Percentiles rank a stretch among this genome's conserved stretches.
Evolutionary conservation across 768 basidiomycete species (phyloP).

Genomic region (Leucosporidium yakuticum): DNA sequence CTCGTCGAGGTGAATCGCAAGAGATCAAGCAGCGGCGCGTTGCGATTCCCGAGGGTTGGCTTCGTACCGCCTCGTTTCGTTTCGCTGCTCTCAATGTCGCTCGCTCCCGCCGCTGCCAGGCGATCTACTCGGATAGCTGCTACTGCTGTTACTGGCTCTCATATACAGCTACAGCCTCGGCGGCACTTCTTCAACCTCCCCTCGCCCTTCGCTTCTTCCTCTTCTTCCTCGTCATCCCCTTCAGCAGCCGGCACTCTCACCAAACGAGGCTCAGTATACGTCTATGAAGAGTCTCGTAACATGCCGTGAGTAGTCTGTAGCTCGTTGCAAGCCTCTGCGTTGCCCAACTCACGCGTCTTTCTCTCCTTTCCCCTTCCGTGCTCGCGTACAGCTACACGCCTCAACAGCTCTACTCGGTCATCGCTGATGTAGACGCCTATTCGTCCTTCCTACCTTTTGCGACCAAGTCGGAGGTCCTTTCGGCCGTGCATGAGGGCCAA

Average conservation of each 20-base stretch:
- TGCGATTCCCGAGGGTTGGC: too few species aligned
- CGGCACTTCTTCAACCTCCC: conserved; percentile 25
- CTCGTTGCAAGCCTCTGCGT: background rate
- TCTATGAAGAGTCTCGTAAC: background rate
- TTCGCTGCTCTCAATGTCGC: too few species aligned
- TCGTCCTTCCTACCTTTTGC: conserved; percentile 85
- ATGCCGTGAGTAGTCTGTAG: background rate
- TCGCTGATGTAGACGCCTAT: conserved; percentile 83
- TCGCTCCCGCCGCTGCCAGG: too few species aligned
- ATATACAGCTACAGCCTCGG: background rate
- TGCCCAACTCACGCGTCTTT: background rate
- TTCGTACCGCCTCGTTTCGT: too few species aligned
- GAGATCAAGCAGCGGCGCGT: too few species aligned
- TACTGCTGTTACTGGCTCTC: background rate
- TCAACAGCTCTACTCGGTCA: conserved; percentile 72
- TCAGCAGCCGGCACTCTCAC: background rate
- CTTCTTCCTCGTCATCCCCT: background rate
- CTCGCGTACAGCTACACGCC: conserved; percentile 52
- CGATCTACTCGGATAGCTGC: background rate
- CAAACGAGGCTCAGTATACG: background rate
- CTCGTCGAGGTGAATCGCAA: too few species aligned
- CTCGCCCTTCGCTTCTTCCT: conserved; percentile 7
- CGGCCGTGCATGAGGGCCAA: conserved; percentile 3
- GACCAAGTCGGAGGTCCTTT: conserved; percentile 61
- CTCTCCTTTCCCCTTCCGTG: background rate